Evolutionary conservation across 1,284 basidiomycete species (phyloP).

Genomic region (Tilletia walkeri): DNA sequence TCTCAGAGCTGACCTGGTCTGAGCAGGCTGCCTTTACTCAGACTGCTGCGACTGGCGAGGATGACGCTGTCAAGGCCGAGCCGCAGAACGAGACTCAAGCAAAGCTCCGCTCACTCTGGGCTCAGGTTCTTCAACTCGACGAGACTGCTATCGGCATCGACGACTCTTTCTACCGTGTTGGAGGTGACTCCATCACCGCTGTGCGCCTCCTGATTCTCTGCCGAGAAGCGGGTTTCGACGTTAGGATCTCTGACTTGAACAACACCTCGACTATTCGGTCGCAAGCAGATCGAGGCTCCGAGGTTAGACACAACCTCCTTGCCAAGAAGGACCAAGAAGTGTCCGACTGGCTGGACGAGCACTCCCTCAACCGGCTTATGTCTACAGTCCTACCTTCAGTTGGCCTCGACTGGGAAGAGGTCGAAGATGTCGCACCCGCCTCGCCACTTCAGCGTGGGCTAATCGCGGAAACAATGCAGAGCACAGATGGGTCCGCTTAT

Average conservation of each 20-base stretch:
- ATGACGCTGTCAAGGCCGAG: not conserved
- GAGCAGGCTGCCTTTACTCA: constrained; percentile 1
- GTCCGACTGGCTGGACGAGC: not conserved
- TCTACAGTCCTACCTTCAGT: not conserved
- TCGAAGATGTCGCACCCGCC: not conserved
- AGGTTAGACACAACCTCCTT: not conserved
- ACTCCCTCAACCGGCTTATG: not conserved
- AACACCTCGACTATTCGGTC: not conserved
- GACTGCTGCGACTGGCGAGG: not conserved
- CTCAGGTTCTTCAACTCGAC: not conserved
- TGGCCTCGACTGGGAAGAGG: not conserved
- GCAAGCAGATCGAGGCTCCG: not conserved
- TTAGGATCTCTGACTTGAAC: constrained; percentile 4
- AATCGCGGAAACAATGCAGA: not conserved
- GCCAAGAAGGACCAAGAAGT: constrained; percentile 7
- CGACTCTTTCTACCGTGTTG: not conserved
- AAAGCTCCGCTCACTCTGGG: not conserved
- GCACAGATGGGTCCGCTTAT: not conserved
- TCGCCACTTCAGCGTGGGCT: not conserved
- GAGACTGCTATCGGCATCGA: constrained; percentile 6
- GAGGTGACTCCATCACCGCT: constrained; percentile 7
- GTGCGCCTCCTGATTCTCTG: not conserved
- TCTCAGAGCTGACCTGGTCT: not conserved
- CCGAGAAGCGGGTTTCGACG: not conserved
- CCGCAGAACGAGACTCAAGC: not conserved